phyloP scores from a whole-genome alignment of 441 rosid genomes.

The Aquilaria agallochum region DNA sequence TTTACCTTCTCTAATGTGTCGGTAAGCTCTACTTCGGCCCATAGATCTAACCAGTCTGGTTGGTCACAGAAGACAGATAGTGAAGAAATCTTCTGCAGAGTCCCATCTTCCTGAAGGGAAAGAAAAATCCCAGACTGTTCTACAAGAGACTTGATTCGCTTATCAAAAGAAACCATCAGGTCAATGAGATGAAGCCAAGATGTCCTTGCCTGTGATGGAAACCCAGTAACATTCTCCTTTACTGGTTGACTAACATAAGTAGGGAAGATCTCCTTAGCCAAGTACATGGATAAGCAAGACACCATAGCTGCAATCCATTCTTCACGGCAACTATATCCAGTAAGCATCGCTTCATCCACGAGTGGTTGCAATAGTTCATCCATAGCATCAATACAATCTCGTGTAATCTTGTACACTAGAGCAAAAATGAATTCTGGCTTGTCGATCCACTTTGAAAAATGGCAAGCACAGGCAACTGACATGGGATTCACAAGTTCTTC shows the following conservation, averaged over 20 bases:
- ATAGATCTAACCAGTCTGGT: slow-evolving; percentile 86
- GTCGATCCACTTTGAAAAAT: slow-evolving; percentile 78
- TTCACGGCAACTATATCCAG: slow-evolving; percentile 91
- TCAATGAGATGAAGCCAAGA: slow-evolving; percentile 90
- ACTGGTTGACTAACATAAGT: slow-evolving; percentile 51
- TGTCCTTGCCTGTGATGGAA: slow-evolving; percentile 49
- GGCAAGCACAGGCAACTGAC: slow-evolving; percentile 60
- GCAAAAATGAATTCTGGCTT: slow-evolving; percentile 86
- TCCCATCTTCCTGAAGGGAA: slow-evolving; percentile 70
- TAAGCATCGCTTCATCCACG: slow-evolving; percentile 81
- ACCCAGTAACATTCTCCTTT: slow-evolving; percentile 36
- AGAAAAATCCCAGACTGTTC: slow-evolving; percentile 66
- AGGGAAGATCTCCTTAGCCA: slow-evolving; percentile 79
- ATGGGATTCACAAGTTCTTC: slow-evolving; percentile 93
- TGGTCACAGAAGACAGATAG: slow-evolving; percentile 81
- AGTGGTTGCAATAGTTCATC: slow-evolving; percentile 93
- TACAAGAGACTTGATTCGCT: slow-evolving; percentile 61
- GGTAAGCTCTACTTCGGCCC: slow-evolving; percentile 82
- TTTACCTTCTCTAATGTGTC: slow-evolving; percentile 62
- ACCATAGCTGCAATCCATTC: slow-evolving; percentile 95
- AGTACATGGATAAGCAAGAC: slow-evolving; percentile 55
- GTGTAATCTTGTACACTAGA: slow-evolving; percentile 74
- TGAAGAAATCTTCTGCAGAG: slow-evolving; percentile 65
- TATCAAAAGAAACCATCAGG: slow-evolving; percentile 84
- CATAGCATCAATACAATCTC: slow-evolving; percentile 86